A percentile compares a stretch with the other conserved stretches of the same genome.
phyloP scores from a whole-genome alignment of 352 stramenopile species.

The Phytophthora hybrid region DNA sequence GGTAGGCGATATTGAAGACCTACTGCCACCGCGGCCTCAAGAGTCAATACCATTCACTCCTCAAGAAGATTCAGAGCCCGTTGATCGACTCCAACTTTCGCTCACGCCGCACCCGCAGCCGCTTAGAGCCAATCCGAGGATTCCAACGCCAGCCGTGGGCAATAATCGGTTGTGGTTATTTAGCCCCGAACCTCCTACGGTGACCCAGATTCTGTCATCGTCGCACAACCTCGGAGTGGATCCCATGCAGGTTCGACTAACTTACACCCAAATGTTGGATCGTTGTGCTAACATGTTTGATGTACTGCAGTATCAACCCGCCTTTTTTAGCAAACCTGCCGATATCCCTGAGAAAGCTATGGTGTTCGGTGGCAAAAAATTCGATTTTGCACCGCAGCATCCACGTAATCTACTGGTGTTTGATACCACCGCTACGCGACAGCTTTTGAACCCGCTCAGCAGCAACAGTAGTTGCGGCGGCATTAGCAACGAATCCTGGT shows the following conservation, averaged over 20 bases:
- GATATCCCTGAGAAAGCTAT: slow-evolving; percentile 81
- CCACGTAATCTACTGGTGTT: slow-evolving; percentile 51
- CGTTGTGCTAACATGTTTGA: neutral
- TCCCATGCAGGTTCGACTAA: slow-evolving; percentile 47
- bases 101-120: slow-evolving; percentile 58
- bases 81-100: slow-evolving; percentile 51
- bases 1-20: slow-evolving; percentile 67
- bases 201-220: slow-evolving; percentile 53
- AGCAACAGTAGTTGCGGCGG: slow-evolving; percentile 4
- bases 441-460: slow-evolving; percentile 17
- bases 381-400: slow-evolving; percentile 58
- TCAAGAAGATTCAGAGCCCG: slow-evolving; percentile 62
- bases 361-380: slow-evolving; percentile 80
- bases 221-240: slow-evolving; percentile 54
- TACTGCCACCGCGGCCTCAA: slow-evolving; percentile 61
- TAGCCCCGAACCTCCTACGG: slow-evolving; percentile 47
- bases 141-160: slow-evolving; percentile 13
- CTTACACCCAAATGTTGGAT: neutral
- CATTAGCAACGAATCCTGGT: slow-evolving; percentile 12
- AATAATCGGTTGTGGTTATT: slow-evolving; percentile 61
- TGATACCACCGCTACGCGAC: slow-evolving; percentile 43
- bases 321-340: slow-evolving; percentile 58
- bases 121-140: slow-evolving; percentile 18
- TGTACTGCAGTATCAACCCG: slow-evolving; percentile 52
- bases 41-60: slow-evolving; percentile 22